phyloP scores from a whole-genome alignment of 2,329 filamentous ascomycete genomes.

The Xylogone sp. region DNA sequence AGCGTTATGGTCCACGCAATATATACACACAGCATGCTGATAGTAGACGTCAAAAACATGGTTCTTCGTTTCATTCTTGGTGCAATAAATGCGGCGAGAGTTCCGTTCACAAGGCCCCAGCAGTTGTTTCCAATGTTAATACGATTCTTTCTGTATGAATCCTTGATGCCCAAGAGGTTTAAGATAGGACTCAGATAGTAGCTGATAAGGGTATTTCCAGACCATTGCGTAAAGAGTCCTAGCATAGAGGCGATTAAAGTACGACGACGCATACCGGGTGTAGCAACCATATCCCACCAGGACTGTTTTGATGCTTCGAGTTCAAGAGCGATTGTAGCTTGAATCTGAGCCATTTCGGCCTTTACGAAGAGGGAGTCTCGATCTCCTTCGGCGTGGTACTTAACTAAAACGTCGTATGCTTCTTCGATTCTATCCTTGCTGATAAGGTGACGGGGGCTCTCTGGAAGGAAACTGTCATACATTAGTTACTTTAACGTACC shows the following conservation, averaged over 20 bases:
- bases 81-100: slow-evolving; percentile 36
- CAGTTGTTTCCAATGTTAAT: slow-evolving; percentile 42
- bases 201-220: slow-evolving; percentile 41
- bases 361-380: slow-evolving; percentile 46
- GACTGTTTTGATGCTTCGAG: slow-evolving; percentile 47
- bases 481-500: background rate
- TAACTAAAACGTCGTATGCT: slow-evolving; percentile 48
- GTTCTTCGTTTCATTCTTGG: slow-evolving; percentile 40
- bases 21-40: slow-evolving; percentile 49
- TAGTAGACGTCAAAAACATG: slow-evolving; percentile 52
- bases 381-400: slow-evolving; percentile 51
- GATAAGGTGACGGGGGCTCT: slow-evolving; percentile 54
- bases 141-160: slow-evolving; percentile 38
- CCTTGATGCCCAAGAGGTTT: slow-evolving; percentile 40
- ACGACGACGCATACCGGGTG: slow-evolving; percentile 45
- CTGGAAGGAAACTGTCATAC: slow-evolving; percentile 41
- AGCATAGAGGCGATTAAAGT: slow-evolving; percentile 45
- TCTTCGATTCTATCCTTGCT: slow-evolving; percentile 54
- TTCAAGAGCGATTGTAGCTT: slow-evolving; percentile 51
- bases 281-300: slow-evolving; percentile 50
- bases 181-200: slow-evolving; percentile 47
- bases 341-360: slow-evolving; percentile 58
- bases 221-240: slow-evolving; percentile 52
- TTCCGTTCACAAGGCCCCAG: slow-evolving; percentile 42
- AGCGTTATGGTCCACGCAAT: slow-evolving; percentile 51